Percentiles rank a stretch among this genome's conserved stretches.
These are phyloP conservation scores for Claviceps sp. DNA, from an alignment of 2,329 filamentous ascomycete genomes.

Conservation along the genomic window DNA sequence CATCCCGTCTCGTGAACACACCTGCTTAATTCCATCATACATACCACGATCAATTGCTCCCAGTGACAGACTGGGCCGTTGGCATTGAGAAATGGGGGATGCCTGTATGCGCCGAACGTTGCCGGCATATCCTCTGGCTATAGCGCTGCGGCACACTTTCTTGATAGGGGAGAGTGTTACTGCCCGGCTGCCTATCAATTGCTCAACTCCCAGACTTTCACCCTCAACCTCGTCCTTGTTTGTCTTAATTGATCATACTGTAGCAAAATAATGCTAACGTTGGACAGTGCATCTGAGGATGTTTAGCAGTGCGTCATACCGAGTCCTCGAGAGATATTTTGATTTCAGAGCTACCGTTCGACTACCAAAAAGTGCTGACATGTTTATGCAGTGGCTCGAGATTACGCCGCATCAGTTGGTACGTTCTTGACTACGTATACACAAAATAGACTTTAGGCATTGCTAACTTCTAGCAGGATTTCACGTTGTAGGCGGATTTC, in stretches of 20 bases:
- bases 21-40: not conserved
- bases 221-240: not conserved
- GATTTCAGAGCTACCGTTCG: too few species aligned
- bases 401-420: not conserved
- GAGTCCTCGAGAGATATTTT: too few species aligned
- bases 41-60: not conserved
- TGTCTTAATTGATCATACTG: not conserved
- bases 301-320: not conserved
- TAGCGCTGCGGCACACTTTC: not conserved
- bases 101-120: not conserved
- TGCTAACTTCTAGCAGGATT: not conserved
- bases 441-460: not conserved
- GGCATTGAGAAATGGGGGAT: not conserved
- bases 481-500: not conserved
- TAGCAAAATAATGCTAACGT: not conserved
- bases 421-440: not conserved
- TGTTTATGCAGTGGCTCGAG: not conserved
- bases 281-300: not conserved
- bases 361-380: not conserved
- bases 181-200: not conserved
- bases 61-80: not conserved
- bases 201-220: not conserved
- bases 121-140: not conserved
- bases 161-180: not conserved
- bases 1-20: not conserved